Conservation (phyloP, 768 basidiomycete genomes). For the Termitomyces sp. region DNA sequence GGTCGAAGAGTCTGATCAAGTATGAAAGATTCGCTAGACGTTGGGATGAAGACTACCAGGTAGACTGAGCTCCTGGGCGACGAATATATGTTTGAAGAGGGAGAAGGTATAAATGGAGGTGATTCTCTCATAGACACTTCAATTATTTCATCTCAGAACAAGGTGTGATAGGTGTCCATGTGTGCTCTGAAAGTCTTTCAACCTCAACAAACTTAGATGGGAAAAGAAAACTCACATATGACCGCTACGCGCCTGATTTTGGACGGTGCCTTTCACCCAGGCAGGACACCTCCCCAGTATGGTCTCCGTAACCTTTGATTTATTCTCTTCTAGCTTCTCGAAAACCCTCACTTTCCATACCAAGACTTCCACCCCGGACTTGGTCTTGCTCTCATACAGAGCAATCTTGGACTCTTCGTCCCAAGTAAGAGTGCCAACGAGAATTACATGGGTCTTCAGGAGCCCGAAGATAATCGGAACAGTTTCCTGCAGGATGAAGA, state of each 20-base stretch:
- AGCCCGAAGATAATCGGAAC: constrained; percentile 29
- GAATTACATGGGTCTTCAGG: constrained; percentile 20
- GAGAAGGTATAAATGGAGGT: too few relatives aligned
- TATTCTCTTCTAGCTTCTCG: constrained; percentile 20
- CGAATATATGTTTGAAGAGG: too few relatives aligned
- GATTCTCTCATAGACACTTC: not conserved
- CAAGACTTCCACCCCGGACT: constrained; percentile 13
- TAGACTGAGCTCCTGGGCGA: too few relatives aligned
- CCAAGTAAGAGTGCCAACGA: constrained; percentile 32
- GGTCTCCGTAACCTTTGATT: constrained; percentile 27
- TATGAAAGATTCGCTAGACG: too few relatives aligned
- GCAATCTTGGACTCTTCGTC: constrained; percentile 21
- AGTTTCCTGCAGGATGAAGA: constrained; percentile 28
- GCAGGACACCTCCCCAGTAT: constrained; percentile 28
- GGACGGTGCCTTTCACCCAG: constrained; percentile 22
- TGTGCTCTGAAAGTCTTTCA: constrained; percentile 19
- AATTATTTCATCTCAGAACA: constrained; percentile 11
- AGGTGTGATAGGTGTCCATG: constrained; percentile 26
- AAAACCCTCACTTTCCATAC: constrained; percentile 31
- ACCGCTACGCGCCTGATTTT: constrained; percentile 19
- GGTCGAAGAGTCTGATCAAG: too few relatives aligned
- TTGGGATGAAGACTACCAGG: too few relatives aligned
- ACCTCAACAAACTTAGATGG: not conserved
- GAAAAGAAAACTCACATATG: constrained; percentile 24
- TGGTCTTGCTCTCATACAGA: constrained; percentile 27